phyloP scores from a whole-genome alignment of 768 basidiomycete genomes.

The Hysterangium stoloniferum region DNA sequence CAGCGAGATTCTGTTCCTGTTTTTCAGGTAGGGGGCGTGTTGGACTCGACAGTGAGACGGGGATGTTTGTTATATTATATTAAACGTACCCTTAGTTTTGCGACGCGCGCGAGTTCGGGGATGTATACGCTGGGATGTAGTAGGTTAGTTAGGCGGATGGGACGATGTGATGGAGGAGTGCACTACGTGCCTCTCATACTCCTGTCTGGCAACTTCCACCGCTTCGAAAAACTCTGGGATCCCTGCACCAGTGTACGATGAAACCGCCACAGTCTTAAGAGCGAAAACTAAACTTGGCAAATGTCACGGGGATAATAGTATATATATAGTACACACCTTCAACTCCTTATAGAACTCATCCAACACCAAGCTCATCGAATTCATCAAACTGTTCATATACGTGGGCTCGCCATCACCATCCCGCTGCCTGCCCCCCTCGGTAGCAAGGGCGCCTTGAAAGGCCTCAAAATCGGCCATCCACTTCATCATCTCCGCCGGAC shows the following conservation, averaged over 20 bases:
- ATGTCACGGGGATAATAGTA: no score
- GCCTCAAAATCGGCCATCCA: constrained; percentile 99
- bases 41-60: neutral
- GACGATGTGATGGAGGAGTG: neutral
- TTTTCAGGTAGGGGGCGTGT: constrained; percentile 29
- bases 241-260: constrained; percentile 92
- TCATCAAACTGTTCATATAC: constrained; percentile 99
- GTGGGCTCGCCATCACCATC: constrained; percentile 87
- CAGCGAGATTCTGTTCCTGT: constrained; percentile 56
- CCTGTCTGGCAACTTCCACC: constrained; percentile 77
- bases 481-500: constrained; percentile 86
- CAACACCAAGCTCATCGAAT: constrained; percentile 95
- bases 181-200: constrained; percentile 73
- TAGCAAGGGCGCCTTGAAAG: constrained; percentile 81
- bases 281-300: neutral
- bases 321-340: constrained; percentile 46
- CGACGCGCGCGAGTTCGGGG: constrained; percentile 74
- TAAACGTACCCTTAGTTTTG: constrained; percentile 22
- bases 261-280: constrained; percentile 84
- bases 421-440: constrained; percentile 54
- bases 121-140: constrained; percentile 74
- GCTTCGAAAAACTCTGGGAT: constrained; percentile 88
- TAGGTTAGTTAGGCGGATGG: neutral
- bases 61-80: neutral
- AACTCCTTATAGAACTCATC: constrained; percentile 98